Base-by-base conservation (phyloP, 2,329 filamentous ascomycete genomes). In the Diaporthe sp. region DNA sequence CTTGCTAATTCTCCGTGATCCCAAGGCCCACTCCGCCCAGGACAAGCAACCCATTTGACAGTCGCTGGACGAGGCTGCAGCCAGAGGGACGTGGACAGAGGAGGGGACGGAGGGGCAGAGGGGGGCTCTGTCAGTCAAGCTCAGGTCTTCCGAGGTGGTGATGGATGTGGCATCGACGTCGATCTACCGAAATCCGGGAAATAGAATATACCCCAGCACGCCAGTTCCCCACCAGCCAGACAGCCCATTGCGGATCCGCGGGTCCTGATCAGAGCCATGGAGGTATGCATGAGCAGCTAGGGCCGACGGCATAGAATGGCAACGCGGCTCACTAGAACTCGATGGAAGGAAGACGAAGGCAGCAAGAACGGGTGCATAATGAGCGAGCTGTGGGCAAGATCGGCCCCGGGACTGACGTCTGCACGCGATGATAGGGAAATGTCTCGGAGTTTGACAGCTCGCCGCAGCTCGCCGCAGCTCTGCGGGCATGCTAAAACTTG, bases 401-500 rank as follows among this genome's bases (percentile, higher is more conserved):
- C 65, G 31, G 46, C 46, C 65, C 31, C 22, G 34, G 62, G 34
- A 17, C 34, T 70, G 65, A 55, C 49, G 65, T 70, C 65, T 70
- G 65, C 49, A 42, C 34, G 49, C 60, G 60, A 57, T 42, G n/a
- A 25, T 31, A 34, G 42, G 42, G 51, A 68, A 39, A 42, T 67
- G 60, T 67, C 58, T 57, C 58, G 58, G 39, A 31, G 31, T 65
- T 17, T 61, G 44, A 62, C 58, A 70, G 46, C 46, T 53, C 46
- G 58, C 62, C 72, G 72, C 58, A 70, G 46, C 46, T 53, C 46
- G 58, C 62, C 72, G 72, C 60, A 67, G 62, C 72, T 73, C 62
- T 73, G 72, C 72, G 60, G 65, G 65, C 65, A 55, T 53, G 65
- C 46, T 39, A 70, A 70, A 70, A 70, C 65, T 70, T 70, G 65